These are phyloP conservation scores for Luffa acutangula DNA, from an alignment of 306 rosid genomes.

Conservation along the genomic window DNA sequence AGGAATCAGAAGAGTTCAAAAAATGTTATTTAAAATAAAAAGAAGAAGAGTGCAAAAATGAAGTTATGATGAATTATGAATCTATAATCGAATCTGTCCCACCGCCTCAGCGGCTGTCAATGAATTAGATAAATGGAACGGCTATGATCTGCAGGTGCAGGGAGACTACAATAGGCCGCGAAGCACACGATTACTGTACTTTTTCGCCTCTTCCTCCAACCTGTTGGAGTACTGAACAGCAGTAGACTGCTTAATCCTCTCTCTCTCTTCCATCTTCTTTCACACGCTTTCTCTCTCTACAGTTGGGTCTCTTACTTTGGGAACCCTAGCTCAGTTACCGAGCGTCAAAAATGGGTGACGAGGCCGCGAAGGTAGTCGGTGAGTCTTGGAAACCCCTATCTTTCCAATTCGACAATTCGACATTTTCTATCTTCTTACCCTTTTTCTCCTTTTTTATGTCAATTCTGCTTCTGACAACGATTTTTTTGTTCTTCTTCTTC, in stretches of 20 bases:
- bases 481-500: background rate
- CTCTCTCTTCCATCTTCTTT: background rate
- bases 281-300: slow-evolving; percentile 10
- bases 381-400: background rate
- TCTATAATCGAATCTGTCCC: background rate
- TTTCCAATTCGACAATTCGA: background rate
- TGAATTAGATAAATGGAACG: background rate
- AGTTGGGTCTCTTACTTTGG: background rate
- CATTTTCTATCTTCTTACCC: background rate
- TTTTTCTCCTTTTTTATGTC: background rate
- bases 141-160: background rate
- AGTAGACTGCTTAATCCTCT: background rate
- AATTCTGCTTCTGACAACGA: background rate
- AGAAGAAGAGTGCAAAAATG: too few relatives aligned
- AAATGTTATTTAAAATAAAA: too few relatives aligned
- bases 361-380: slow-evolving; percentile 4
- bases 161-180: background rate
- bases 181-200: background rate
- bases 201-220: background rate
- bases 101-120: background rate
- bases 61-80: background rate
- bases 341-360: slow-evolving; percentile 10
- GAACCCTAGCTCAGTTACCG: slow-evolving; percentile 2
- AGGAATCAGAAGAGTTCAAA: background rate
- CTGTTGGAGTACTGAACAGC: background rate